These are phyloP conservation scores for Pharus latifolius DNA, from an alignment of 176 grass and related monocot species.

Conservation along the genomic window DNA sequence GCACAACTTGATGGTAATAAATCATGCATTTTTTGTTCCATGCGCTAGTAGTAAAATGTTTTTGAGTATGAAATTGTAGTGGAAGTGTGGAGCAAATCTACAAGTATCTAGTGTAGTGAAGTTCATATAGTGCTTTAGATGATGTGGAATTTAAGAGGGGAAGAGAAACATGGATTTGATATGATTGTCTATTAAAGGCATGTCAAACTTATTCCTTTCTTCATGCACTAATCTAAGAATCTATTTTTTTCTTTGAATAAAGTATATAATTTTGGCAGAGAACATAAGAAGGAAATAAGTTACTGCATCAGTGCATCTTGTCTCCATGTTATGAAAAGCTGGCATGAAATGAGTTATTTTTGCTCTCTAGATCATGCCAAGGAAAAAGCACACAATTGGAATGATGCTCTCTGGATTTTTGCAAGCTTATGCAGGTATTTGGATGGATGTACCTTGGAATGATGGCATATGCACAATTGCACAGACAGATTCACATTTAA, in stretches of 20 bases:
- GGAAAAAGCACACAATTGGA: background rate
- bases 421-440: background rate
- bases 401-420: background rate
- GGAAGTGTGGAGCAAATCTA: background rate
- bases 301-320: background rate
- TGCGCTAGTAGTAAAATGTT: no score
- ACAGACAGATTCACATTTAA: no score
- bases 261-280: background rate
- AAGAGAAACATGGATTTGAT: background rate
- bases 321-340: background rate
- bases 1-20: slow-evolving; percentile 11
- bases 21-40: slow-evolving; percentile 9
- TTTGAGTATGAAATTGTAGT: no score
- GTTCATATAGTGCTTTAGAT: slow-evolving; percentile 1
- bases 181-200: slow-evolving; percentile 9
- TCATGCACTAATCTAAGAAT: slow-evolving; percentile 2
- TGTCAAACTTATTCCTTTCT: slow-evolving; percentile 10
- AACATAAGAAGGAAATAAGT: background rate
- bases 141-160: background rate
- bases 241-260: background rate
- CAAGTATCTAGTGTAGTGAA: background rate
- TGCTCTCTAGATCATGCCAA: background rate
- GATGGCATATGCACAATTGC: background rate
- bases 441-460: background rate
- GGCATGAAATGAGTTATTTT: background rate